Evolutionary conservation across 805 yeast genomes (phyloP), one percentile per base, ranked within the genome.

Genomic region (Debaryomyces tyrocola): DNA sequence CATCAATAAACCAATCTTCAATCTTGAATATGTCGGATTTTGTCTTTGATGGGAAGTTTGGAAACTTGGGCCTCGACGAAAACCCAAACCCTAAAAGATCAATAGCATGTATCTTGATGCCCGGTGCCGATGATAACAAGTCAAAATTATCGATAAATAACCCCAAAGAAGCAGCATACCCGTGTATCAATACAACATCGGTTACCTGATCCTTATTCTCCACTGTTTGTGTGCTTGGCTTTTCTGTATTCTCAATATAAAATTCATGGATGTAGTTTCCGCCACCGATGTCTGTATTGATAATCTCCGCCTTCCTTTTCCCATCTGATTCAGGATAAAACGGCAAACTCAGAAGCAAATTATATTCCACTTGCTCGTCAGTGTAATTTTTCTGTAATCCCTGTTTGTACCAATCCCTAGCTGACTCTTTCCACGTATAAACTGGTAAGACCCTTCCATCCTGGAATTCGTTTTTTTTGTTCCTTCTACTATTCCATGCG

Each of bases 111-210:
- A 87, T 57, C 37, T 77, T 72, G 11, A 75, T 70, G 4, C 86
- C 84, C 1, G 81, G 80, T 8, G 84, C 67, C 4, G 69, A 55
- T 6, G 74, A 66, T 27, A 78, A 62, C 24, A 46, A 55, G 39
- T 77, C 79, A 52, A 88, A 80, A 59, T 88, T 92, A 50, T 85
- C 80, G 57, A 84, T 79, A 56, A 82, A 92, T 45, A 90, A 83
- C 20, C 95, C 92, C 11, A 90, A 78, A 1, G 96, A 88, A 0
- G 98, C 96, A 1, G 96, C 97, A 60, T 90, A 90, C 0, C 99
- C 99, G 64, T 92, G 99, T 4, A 94, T 67, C 50, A 92, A 64
- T 2, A 94, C 89, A 20, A 90, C 64, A 63, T 83, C 87, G 15
- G 15, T 39, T 10, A 28, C 34, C 29, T 3, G 21, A 9, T 18